These are phyloP conservation scores for Mortierella polycephala DNA, from an alignment of 371 early-diverging fungal species.

Conservation along the genomic window DNA sequence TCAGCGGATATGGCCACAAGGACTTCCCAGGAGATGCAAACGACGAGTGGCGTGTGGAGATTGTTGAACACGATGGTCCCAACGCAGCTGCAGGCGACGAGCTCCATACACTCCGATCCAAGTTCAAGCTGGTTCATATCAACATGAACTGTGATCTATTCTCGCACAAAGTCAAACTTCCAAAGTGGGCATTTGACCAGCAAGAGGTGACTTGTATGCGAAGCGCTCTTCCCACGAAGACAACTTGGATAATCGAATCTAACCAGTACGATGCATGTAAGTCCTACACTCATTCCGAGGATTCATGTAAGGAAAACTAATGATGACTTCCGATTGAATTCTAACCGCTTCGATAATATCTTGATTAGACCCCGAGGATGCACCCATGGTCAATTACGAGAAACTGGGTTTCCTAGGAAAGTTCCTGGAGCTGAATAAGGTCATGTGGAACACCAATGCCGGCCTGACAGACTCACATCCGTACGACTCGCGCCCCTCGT, in stretches of 20 bases:
- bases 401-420: slow-evolving; percentile 80
- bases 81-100: slow-evolving; percentile 59
- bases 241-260: slow-evolving; percentile 73
- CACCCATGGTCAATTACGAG: slow-evolving; percentile 60
- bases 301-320: background rate
- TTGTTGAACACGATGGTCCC: slow-evolving; percentile 66
- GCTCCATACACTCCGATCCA: slow-evolving; percentile 70
- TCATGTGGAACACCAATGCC: slow-evolving; percentile 91
- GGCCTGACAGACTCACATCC: slow-evolving; percentile 91
- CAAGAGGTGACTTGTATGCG: slow-evolving; percentile 92
- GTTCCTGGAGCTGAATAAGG: slow-evolving; percentile 86
- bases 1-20: slow-evolving; percentile 71
- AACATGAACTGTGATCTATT: slow-evolving; percentile 81
- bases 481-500: slow-evolving; percentile 80
- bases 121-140: slow-evolving; percentile 78
- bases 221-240: slow-evolving; percentile 69
- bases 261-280: slow-evolving; percentile 59
- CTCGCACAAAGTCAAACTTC: slow-evolving; percentile 84
- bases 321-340: background rate
- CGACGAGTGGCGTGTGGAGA: slow-evolving; percentile 81
- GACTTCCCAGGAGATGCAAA: slow-evolving; percentile 67
- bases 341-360: background rate
- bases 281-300: slow-evolving; percentile 6
- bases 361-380: slow-evolving; percentile 61
- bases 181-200: slow-evolving; percentile 97